phyloP scores from a whole-genome alignment of 345 rosid species.

The Brassica napus region DNA sequence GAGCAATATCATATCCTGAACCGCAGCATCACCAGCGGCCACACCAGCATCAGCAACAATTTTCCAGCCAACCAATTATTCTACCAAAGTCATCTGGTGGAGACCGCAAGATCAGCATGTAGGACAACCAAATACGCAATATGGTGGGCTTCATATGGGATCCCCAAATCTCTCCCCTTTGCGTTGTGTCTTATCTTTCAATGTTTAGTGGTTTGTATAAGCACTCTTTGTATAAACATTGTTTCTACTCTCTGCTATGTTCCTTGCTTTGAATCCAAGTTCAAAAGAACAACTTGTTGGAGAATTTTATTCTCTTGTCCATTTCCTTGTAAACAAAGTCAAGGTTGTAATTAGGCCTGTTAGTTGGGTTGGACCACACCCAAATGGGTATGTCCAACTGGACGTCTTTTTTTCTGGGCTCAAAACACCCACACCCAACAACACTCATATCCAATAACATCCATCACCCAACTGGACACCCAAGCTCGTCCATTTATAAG shows the following conservation, averaged over 20 bases:
- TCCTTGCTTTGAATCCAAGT: background rate
- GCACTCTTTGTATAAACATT: too few relatives aligned
- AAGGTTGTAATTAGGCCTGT: slow-evolving; percentile 18
- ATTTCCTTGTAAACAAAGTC: background rate
- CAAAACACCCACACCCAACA: too few relatives aligned
- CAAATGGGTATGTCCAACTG: too few relatives aligned
- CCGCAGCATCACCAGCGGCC: slow-evolving; percentile 55
- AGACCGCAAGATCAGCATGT: slow-evolving; percentile 54
- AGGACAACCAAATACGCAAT: slow-evolving; percentile 3
- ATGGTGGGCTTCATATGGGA: slow-evolving; percentile 59
- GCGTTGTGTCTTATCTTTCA: background rate
- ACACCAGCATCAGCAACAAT: slow-evolving; percentile 56
- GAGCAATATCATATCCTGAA: slow-evolving; percentile 87
- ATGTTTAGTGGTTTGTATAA: too few relatives aligned
- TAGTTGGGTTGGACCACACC: too few relatives aligned
- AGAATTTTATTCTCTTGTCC: background rate
- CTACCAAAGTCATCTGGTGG: slow-evolving; percentile 64
- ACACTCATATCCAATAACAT: too few relatives aligned
- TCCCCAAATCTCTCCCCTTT: slow-evolving; percentile 58
- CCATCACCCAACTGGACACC: too few relatives aligned
- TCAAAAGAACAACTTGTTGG: background rate
- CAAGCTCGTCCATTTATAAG: too few relatives aligned
- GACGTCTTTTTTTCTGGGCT: too few relatives aligned
- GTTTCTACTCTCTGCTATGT: background rate
- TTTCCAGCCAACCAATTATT: slow-evolving; percentile 71